Evolutionary conservation across 306 rosid species (phyloP), one percentile per base, ranked within the genome.

Genomic region (Ochetophila trinervis): DNA sequence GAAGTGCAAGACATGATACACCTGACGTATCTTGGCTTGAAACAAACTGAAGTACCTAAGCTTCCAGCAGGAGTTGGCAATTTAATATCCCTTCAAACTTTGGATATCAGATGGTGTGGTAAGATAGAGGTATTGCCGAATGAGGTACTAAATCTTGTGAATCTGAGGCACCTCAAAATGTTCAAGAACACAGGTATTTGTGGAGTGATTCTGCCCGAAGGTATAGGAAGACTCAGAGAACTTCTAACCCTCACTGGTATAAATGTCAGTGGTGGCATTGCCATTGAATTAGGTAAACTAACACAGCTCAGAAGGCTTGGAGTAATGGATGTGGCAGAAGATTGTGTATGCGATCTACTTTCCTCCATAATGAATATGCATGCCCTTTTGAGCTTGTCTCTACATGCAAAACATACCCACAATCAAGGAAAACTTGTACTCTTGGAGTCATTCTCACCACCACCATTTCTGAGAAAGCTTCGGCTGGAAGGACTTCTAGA

Each of bases 101-200:
- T 74, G 63, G 64, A 74, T 67, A 66, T 60, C 35, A 74, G 73
- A 66, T 66, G 63, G 63, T 74, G 63, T 42, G 73, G 73, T 30
- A 8, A 20, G 20, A 27, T 74, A 52, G 45, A 56, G 21, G 45
- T 23, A 42, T 42, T 74, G 50, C 37, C 68, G 15, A 44, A 35
- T 11, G 40, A 52, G 57, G 30, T 67, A 19, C 30, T 73, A 20
- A 53, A 55, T 21, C 78, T 74, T 20, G 56, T 17, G 30, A 74
- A 15, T 37, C 55, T 74, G 57, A 74, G 73, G 68, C 78, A 74
- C 58, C 63, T 74, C 32, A 74, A 66, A 53, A 74, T 44, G 73
- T 45, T 18, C 68, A 65, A 66, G 50, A 74, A 40, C 63, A 5
- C 20, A 47, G 36, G 55, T 18, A 6, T 51, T 19, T 15, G 27